Conservation (phyloP, 306 rosid species). For the Rubus idaeus region DNA sequence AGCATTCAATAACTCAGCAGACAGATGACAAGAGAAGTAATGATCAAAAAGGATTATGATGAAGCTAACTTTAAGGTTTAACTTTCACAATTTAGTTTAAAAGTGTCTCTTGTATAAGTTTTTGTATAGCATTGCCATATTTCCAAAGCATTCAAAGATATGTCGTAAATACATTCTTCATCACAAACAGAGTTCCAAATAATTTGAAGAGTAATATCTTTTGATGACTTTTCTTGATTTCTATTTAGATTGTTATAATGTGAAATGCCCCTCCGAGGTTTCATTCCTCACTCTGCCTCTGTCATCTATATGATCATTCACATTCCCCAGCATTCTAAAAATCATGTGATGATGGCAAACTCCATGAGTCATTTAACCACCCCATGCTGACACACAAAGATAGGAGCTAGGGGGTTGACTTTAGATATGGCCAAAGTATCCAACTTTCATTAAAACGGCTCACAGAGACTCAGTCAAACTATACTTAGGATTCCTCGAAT, state of each 20-base stretch:
- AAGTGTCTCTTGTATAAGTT: neutral
- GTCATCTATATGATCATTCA: neutral
- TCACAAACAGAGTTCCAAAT: neutral
- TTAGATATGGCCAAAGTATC: neutral
- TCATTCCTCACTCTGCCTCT: no score
- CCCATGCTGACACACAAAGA: neutral
- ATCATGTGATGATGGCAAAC: neutral
- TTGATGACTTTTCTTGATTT: neutral
- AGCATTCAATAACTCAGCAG: conserved; percentile 28
- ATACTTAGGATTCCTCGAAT: neutral
- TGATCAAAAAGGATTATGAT: neutral
- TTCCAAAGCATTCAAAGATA: neutral
- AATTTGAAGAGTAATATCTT: neutral
- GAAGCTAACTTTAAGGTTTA: neutral
- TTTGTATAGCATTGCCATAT: neutral
- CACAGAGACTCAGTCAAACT: neutral
- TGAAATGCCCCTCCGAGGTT: no score
- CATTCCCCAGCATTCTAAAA: neutral
- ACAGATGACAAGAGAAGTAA: neutral
- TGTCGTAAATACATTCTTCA: neutral
- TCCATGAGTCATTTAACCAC: neutral
- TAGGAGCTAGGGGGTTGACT: neutral
- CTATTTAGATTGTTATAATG: neutral
- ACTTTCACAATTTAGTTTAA: neutral
- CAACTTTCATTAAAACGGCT: neutral